Evolutionary conservation across 352 stramenopile genomes (phyloP).

Genomic region (Phytopythium oedochilum): DNA sequence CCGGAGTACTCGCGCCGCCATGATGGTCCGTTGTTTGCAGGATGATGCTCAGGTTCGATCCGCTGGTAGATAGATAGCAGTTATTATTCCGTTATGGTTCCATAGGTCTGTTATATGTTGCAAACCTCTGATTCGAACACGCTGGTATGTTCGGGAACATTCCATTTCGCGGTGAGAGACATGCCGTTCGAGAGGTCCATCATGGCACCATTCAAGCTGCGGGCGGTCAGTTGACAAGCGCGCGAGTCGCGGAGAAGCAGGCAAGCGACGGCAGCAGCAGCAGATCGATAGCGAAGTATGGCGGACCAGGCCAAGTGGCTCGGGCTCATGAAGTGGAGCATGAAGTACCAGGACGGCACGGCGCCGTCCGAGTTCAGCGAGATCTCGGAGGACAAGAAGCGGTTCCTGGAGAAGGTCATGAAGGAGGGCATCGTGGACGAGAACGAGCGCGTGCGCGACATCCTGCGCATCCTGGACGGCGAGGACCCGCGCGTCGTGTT

Average conservation of each 20-base stretch:
- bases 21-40: neutral
- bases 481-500: constrained; percentile 76
- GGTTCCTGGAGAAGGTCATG: constrained; percentile 81
- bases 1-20: neutral
- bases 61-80: too few species aligned
- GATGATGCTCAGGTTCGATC: too few species aligned
- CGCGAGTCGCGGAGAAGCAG: neutral
- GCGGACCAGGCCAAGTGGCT: constrained; percentile 85
- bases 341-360: constrained; percentile 84
- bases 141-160: neutral
- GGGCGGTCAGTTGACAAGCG: neutral
- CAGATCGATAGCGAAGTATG: neutral
- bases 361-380: constrained; percentile 50
- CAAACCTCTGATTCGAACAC: neutral
- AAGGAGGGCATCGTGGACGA: constrained; percentile 84
- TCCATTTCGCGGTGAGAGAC: neutral
- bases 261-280: neutral
- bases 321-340: constrained; percentile 85
- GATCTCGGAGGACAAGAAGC: constrained; percentile 73
- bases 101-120: neutral
- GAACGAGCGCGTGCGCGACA: constrained; percentile 79
- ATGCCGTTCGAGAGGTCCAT: neutral
- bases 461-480: constrained; percentile 75
- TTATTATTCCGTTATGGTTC: too few species aligned
- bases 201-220: neutral